These are phyloP conservation scores for Chrysopogon serrulatus DNA, from an alignment of 176 grass and related monocot genomes.

Conservation along the genomic window DNA sequence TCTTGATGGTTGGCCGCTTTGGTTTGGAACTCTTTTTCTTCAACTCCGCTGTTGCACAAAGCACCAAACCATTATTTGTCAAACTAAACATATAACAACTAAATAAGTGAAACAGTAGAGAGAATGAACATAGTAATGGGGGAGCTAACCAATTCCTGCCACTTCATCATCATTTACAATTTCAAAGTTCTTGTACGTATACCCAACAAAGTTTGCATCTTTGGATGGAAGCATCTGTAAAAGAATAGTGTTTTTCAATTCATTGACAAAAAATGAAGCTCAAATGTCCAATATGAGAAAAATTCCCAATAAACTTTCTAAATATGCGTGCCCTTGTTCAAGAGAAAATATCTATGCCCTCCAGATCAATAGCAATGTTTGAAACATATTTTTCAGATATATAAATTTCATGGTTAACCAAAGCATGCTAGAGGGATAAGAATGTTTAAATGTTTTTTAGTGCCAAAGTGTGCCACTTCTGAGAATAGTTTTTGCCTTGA, in stretches of 20 bases:
- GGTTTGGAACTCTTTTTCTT: slow-evolving; percentile 96
- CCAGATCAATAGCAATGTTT: background rate
- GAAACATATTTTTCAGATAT: background rate
- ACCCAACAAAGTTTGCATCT: slow-evolving; percentile 97
- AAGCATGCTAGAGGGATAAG: background rate
- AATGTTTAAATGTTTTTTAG: background rate
- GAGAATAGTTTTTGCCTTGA: background rate
- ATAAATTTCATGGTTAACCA: slow-evolving; percentile 13
- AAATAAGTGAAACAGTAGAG: background rate
- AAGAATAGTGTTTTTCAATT: slow-evolving; percentile 15
- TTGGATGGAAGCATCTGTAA: slow-evolving; percentile 99
- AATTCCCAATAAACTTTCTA: background rate
- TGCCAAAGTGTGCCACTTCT: background rate
- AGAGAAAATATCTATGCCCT: background rate
- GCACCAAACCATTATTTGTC: slow-evolving; percentile 16
- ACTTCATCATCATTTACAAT: slow-evolving; percentile 96
- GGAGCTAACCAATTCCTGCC: slow-evolving; percentile 75
- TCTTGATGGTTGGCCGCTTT: slow-evolving; percentile 97
- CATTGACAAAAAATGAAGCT: slow-evolving; percentile 15
- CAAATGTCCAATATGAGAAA: background rate
- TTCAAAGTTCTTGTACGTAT: slow-evolving; percentile 99
- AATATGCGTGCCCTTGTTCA: background rate
- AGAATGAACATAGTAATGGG: background rate
- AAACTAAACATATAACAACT: slow-evolving; percentile 18
- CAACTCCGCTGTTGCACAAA: slow-evolving; percentile 70